phyloP scores from a whole-genome alignment of 202 grass and related monocot species.

The Miscanthus sacchariflorus region DNA sequence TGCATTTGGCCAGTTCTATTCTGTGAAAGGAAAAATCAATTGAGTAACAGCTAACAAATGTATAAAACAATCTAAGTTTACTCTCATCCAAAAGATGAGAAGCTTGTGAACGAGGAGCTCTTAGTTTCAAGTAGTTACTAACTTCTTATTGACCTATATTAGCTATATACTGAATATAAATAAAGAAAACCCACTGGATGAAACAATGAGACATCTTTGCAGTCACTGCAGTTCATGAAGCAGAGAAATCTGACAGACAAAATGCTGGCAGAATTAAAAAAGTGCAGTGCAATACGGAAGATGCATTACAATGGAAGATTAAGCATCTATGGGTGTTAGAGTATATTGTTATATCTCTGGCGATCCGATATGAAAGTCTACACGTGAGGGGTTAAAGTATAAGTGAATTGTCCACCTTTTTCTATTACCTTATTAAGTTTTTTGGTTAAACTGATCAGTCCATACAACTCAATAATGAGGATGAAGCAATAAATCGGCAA shows the following conservation, averaged over 20 bases:
- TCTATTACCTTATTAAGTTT: neutral
- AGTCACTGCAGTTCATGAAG: neutral
- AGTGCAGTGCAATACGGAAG: neutral
- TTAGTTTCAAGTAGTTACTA: neutral
- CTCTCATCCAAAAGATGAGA: conserved; percentile 10
- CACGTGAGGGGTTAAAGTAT: neutral
- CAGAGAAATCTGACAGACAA: neutral
- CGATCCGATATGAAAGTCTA: neutral
- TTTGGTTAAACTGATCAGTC: neutral
- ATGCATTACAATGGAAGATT: neutral
- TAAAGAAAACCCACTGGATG: neutral
- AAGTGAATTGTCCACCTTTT: neutral
- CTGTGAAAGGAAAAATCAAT: conserved; percentile 50
- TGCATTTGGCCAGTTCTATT: conserved; percentile 93
- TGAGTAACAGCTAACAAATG: neutral
- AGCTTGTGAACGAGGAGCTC: neutral
- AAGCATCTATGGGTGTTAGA: neutral
- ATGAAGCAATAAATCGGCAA: neutral
- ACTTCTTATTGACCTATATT: neutral
- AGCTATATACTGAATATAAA: neutral
- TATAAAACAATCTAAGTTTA: conserved; percentile 6
- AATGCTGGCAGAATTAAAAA: neutral
- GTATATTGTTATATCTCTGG: neutral
- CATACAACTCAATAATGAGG: neutral
- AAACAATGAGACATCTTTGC: neutral